These are phyloP conservation scores for Apostasia shenzhenica DNA, from an alignment of 106 monocot genomes.

Conservation along the genomic window DNA sequence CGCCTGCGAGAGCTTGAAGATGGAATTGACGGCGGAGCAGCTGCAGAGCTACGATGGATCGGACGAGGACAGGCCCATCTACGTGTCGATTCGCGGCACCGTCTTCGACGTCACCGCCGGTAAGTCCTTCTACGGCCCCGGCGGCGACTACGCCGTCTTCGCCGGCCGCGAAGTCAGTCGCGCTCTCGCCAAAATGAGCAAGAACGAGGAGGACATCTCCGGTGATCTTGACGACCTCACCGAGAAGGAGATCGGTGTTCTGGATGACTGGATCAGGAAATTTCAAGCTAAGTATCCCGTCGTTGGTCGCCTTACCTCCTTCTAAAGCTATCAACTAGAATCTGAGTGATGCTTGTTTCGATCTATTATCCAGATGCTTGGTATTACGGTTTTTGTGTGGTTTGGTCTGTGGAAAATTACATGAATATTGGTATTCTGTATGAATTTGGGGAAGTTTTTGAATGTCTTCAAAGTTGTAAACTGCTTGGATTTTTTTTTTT, in stretches of 20 bases:
- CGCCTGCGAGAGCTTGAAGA: not conserved
- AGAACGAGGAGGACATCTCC: slow-evolving; percentile 58
- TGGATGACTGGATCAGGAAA: slow-evolving; percentile 90
- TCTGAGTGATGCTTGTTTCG: too few species aligned
- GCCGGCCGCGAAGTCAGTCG: slow-evolving; percentile 81
- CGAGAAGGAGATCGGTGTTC: slow-evolving; percentile 73
- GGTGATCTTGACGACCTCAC: slow-evolving; percentile 62
- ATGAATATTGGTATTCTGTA: too few species aligned
- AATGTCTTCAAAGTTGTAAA: too few species aligned
- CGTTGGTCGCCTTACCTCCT: slow-evolving; percentile 50
- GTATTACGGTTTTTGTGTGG: too few species aligned
- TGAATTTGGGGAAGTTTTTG: too few species aligned
- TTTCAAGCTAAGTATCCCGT: slow-evolving; percentile 90
- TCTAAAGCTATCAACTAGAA: not conserved
- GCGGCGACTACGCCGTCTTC: slow-evolving; percentile 79
- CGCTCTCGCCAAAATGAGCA: slow-evolving; percentile 94
- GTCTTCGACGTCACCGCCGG: slow-evolving; percentile 81
- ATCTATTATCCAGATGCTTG: too few species aligned
- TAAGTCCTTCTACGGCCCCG: slow-evolving; percentile 82
- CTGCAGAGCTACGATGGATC: slow-evolving; percentile 69
- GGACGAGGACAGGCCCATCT: slow-evolving; percentile 72
- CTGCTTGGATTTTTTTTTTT: too few species aligned
- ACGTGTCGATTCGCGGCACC: slow-evolving; percentile 57
- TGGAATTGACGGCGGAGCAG: slow-evolving; percentile 67
- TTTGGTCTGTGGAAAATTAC: too few species aligned